Evolutionary conservation across 345 rosid genomes (phyloP).

Genomic region (Rhodamnia argentea): DNA sequence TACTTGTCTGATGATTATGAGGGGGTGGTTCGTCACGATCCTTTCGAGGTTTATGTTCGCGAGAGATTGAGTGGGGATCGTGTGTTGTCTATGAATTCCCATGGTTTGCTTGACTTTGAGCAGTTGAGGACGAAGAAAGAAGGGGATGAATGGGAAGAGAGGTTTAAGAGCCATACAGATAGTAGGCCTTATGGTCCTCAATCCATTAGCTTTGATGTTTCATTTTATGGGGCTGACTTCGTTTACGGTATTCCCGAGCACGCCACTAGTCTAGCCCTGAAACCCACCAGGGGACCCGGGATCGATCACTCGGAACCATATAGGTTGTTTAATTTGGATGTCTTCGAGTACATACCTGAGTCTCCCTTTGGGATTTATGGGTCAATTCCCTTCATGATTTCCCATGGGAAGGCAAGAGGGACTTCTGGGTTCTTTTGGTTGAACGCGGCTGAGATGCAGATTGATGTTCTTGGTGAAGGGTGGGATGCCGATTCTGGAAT

Average conservation of each 20-base stretch:
- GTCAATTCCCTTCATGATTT: conserved; percentile 85
- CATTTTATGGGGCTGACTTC: conserved; percentile 77
- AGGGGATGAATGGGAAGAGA: conserved; percentile 89
- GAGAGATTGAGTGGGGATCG: conserved; percentile 39
- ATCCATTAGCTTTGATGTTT: conserved; percentile 88
- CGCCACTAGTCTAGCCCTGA: conserved; percentile 78
- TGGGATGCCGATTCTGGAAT: conserved; percentile 84
- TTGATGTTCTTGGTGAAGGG: conserved; percentile 81
- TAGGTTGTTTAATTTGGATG: conserved; percentile 84
- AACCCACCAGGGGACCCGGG: conserved; percentile 87
- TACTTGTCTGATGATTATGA: conserved; percentile 59
- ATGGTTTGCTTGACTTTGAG: conserved; percentile 87
- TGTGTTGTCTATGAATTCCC: conserved; percentile 66
- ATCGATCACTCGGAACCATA: conserved; percentile 85
- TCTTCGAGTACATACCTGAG: conserved; percentile 77
- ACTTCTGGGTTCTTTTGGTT: conserved; percentile 90
- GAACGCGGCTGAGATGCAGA: conserved; percentile 99
- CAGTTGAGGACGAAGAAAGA: conserved; percentile 58
- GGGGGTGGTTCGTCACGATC: conserved; percentile 79
- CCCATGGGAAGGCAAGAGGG: conserved; percentile 68
- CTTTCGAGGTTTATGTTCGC: conserved; percentile 73
- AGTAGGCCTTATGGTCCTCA: conserved; percentile 84
- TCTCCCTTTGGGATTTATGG: conserved; percentile 98
- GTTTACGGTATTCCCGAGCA: conserved; percentile 92
- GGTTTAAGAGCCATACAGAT: conserved; percentile 68